A percentile compares a stretch with the other conserved stretches of the same genome.
phyloP scores from a whole-genome alignment of 139 green algal genomes.

The Parachlorella kessleri region DNA sequence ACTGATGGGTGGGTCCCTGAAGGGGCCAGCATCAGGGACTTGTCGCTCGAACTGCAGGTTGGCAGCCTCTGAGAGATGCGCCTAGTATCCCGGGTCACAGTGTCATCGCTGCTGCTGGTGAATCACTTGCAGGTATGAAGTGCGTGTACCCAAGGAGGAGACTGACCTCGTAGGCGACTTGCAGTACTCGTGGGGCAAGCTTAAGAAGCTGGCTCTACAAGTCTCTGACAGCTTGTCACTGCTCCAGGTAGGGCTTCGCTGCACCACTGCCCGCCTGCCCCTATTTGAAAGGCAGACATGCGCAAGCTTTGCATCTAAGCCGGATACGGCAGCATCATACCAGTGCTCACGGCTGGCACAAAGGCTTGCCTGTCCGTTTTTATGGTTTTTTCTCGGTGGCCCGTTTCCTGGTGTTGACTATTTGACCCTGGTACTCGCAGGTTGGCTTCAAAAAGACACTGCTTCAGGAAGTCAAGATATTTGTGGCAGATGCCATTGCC shows the following conservation, averaged over 20 bases:
- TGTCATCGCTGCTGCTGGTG: neutral
- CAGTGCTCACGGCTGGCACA: no score
- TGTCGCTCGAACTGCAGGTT: no score
- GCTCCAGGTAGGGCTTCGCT: constrained; percentile 82
- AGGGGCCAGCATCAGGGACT: no score
- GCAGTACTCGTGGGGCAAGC: constrained; percentile 90
- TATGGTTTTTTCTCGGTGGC: no score
- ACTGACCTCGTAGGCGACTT: constrained; percentile 86
- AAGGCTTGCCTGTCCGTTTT: no score
- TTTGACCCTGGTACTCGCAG: constrained; percentile 33
- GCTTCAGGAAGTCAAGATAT: constrained; percentile 87
- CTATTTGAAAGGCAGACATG: no score
- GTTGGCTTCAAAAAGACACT: constrained; percentile 90
- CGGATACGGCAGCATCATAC: no score
- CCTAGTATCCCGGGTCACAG: neutral
- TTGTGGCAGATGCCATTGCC: constrained; percentile 76
- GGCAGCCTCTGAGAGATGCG: no score
- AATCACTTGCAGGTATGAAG: constrained; percentile 68
- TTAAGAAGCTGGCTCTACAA: constrained; percentile 82
- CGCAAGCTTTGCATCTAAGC: no score
- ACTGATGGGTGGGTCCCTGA: no score
- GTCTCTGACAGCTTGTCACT: constrained; percentile 80
- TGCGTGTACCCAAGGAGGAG: constrained; percentile 93
- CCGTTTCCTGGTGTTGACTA: no score
- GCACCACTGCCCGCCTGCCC: no score